These are phyloP conservation scores for Clausena lansium DNA, from an alignment of 345 rosid species.

Conservation along the genomic window DNA sequence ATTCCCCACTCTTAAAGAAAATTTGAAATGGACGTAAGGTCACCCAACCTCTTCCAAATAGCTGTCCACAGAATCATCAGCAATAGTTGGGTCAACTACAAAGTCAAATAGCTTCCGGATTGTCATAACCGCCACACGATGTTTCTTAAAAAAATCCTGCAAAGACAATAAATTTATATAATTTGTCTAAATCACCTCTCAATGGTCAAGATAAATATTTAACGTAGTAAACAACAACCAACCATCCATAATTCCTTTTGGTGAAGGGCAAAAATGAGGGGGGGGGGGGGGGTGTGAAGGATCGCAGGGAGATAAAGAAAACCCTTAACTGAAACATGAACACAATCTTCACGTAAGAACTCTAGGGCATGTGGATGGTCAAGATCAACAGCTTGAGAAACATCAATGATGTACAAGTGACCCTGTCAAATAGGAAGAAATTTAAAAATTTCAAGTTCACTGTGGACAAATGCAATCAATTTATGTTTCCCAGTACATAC, in stretches of 20 bases:
- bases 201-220: not conserved
- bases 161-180: not conserved
- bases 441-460: conserved; percentile 1
- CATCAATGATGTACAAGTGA: conserved; percentile 87
- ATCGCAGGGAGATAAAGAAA: not conserved
- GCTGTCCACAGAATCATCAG: conserved; percentile 67
- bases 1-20: not conserved
- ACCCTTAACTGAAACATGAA: conserved; percentile 83
- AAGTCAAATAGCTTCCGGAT: too few species aligned
- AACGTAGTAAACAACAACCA: not conserved
- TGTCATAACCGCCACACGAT: too few species aligned
- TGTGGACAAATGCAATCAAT: not conserved
- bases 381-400: conserved; percentile 92
- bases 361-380: conserved; percentile 94
- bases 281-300: too few species aligned
- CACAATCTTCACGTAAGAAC: conserved; percentile 90
- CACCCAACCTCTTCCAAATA: conserved; percentile 78
- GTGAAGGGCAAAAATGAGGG: too few species aligned
- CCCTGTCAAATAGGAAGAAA: too few species aligned
- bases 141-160: conserved; percentile 88
- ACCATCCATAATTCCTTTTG: not conserved
- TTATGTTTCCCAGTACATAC: not conserved
- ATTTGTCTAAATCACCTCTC: not conserved
- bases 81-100: too few species aligned
- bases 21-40: not conserved